Evolutionary conservation across 2,329 filamentous ascomycete species (phyloP), one percentile per base, ranked within the genome.

Genomic region (Curvularia eragrostidis): DNA sequence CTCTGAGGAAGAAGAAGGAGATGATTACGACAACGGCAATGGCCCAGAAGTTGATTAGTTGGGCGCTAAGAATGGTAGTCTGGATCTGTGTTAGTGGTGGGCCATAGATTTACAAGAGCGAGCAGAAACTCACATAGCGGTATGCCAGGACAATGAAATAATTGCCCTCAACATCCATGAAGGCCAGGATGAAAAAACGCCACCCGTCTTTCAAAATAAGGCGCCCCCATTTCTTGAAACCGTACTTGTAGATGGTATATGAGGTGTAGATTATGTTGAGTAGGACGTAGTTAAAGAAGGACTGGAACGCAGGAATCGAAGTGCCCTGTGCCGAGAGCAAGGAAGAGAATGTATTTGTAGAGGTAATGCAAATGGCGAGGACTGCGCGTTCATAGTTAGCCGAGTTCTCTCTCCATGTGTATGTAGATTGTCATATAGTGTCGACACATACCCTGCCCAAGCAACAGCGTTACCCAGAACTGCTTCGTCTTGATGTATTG

Each of bases 21-120:
- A 97, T 80, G 60, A 90, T 74, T 19, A 98, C 92, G 21, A 99
- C 95, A 62, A 94, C 88, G 49, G 96, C 91, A 66, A 99, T 98
- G 68, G 93, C 91, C 94, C 94, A 98, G 81, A 98, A 98, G 83
- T 97, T 97, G 80, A 99, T 92, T 51, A 99, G 85, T 82, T 98
- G 93, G 15, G 93, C 93, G 19, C 90, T 95, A 48, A 98, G 84
- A 68, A 97, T 89, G 71, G 93, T 97, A 53, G 94, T 97, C 82
- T 96, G 19, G 12, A 18, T 13, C 5, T 13, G 19, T 26, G 41
- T 60, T 38, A 57, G 39, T 13, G 19, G 21, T 12, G 12, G 12
- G 13, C 9, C 0, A 4, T 34, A 8, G 1, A 30, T 47, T 23
- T 30, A 43, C 4, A 38, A 24, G 18, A 18, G 24, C 15, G 23